phyloP scores from a whole-genome alignment of 441 rosid species.

The Populus trichocarpa region DNA sequence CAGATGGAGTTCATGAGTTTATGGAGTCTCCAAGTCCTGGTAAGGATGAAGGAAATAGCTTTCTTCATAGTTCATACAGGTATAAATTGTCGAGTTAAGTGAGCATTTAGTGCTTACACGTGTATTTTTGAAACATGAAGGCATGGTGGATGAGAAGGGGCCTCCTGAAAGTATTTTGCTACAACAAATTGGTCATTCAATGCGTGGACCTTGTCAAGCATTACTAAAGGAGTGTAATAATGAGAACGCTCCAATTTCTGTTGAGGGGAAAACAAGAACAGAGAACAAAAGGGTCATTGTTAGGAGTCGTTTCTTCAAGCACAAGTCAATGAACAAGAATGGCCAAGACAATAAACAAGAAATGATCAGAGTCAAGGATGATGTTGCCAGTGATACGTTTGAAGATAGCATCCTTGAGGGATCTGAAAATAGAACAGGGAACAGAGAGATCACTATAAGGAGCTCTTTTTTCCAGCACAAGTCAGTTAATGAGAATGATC shows the following conservation, averaged over 20 bases:
- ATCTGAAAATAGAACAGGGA: slow-evolving; percentile 26
- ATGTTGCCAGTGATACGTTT: slow-evolving; percentile 20
- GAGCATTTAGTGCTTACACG: slow-evolving; percentile 8
- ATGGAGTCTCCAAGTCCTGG: slow-evolving; percentile 41
- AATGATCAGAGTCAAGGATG: slow-evolving; percentile 20
- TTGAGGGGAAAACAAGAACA: slow-evolving; percentile 32
- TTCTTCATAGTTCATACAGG: background rate
- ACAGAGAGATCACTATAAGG: slow-evolving; percentile 24
- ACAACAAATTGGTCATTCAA: slow-evolving; percentile 27
- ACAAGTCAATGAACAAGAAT: slow-evolving; percentile 24
- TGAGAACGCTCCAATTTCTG: slow-evolving; percentile 18
- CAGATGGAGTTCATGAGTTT: slow-evolving; percentile 27
- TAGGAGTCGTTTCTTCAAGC: slow-evolving; percentile 33
- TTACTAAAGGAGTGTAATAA: slow-evolving; percentile 33
- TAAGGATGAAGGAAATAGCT: slow-evolving; percentile 25
- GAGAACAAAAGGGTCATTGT: slow-evolving; percentile 29
- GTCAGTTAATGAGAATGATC: slow-evolving; percentile 26
- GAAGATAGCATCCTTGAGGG: slow-evolving; percentile 22
- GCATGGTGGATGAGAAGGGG: slow-evolving; percentile 22
- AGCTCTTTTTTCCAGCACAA: slow-evolving; percentile 30
- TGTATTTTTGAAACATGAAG: slow-evolving; percentile 17
- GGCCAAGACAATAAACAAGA: slow-evolving; percentile 33
- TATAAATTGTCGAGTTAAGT: background rate
- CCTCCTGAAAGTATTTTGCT: slow-evolving; percentile 23
- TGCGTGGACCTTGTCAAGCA: slow-evolving; percentile 30